Base-by-base conservation (phyloP, 495 filamentous ascomycete genomes). In the Trichoderma asperelloides region DNA sequence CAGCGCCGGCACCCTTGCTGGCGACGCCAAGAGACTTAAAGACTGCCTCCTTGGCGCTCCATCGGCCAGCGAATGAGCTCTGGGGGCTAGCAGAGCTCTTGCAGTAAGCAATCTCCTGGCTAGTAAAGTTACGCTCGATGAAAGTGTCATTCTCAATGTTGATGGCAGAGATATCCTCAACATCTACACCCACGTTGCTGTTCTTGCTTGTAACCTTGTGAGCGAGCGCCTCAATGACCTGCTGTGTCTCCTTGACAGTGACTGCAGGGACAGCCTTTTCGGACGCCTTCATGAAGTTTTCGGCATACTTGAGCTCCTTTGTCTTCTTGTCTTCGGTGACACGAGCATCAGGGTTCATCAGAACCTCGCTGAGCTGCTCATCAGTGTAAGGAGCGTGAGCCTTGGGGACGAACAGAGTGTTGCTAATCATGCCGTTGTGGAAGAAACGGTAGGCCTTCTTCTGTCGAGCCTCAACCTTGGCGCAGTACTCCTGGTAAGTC, bases 401-500 rank as follows among this genome's bases (percentile, higher is more conserved):
- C 86, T 99, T 99, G 70, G 96, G 92, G 65, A 93, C 91, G 80
- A 99, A 99, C 77, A 99, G 86, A 70, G 88, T 91, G 79, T 99
- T 97, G 83, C 93, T 95, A 82, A 98, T 92, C 74, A 98, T 82
- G 67, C 93, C 92, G 73, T 96, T 96, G 81, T 99, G 95, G 85
- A 93, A 95, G 84, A 90, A 99, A 55, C 95, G 87, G 81, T 99
- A 99, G 0, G 95, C 93, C 80, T 93, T 96, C 90, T 96, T 96
- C 76, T 99, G 96, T 68, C 95, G 86, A 7, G 92, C 87, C 71
- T 90, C 87, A 25, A 97, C 93, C 82, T 96, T 98, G 71, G 80
- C 78, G 74, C 88, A 89, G 84, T 99, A 99, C 62, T 84, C 80
- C 60, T 87, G 76, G 78, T 89, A 98, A 63, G 92, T 89, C 33